Percentiles rank a stretch among this genome's conserved stretches.
These are phyloP conservation scores for Saprolegnia diclina DNA, from an alignment of 352 stramenopile genomes.

Conservation along the genomic window DNA sequence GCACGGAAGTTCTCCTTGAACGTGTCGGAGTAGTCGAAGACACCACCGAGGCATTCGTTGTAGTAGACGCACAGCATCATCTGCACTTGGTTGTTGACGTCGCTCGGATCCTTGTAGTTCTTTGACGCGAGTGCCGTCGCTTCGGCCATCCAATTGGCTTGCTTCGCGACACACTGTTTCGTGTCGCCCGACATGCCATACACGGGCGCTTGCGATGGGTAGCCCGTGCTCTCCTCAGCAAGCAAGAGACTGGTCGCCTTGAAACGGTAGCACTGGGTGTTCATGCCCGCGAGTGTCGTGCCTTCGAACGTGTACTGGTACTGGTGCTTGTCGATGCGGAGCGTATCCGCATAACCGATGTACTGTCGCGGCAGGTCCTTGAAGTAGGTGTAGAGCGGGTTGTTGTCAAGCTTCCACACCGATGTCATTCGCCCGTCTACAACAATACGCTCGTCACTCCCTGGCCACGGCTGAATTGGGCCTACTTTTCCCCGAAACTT, in stretches of 20 bases:
- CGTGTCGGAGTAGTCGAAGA: conserved; percentile 35
- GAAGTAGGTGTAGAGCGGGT: conserved; percentile 34
- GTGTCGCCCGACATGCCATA: not conserved
- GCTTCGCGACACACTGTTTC: not conserved
- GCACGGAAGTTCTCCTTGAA: conserved; percentile 39
- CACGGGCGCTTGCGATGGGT: not conserved
- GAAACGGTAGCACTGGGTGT: conserved; percentile 37
- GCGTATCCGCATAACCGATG: not conserved
- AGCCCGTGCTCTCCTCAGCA: not conserved
- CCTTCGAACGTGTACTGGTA: conserved; percentile 69
- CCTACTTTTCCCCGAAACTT: not conserved
- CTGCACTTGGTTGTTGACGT: conserved; percentile 31
- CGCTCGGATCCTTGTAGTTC: not conserved
- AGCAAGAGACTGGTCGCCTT: not conserved
- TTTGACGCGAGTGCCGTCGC: not conserved
- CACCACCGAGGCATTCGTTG: conserved; percentile 36
- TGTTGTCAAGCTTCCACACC: not conserved
- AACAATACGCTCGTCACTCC: not conserved
- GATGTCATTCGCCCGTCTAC: not conserved
- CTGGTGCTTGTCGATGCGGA: conserved; percentile 58
- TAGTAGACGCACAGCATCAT: conserved; percentile 44
- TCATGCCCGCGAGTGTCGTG: conserved; percentile 41
- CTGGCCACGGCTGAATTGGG: not conserved
- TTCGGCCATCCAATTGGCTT: not conserved
- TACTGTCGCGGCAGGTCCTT: not conserved